These are phyloP conservation scores for Tylopilus cervinicoccineus DNA, from an alignment of 768 basidiomycete genomes.

Conservation along the genomic window DNA sequence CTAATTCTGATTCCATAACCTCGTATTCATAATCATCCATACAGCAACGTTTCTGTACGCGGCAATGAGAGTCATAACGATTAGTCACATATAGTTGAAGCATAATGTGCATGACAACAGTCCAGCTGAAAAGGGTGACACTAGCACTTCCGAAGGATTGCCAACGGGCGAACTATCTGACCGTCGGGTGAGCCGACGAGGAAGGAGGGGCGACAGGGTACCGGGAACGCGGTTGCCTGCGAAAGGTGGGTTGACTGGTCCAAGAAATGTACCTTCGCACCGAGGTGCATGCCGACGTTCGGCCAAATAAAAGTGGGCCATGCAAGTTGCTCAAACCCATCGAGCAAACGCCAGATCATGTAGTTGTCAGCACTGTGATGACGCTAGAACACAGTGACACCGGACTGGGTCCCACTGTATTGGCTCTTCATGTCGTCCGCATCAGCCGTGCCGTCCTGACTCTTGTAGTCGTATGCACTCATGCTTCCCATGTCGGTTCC, in stretches of 20 bases:
- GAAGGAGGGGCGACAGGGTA: not conserved
- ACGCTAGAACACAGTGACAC: slow-evolving; percentile 76
- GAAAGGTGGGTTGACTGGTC: slow-evolving; percentile 11
- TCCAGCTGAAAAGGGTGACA: not conserved
- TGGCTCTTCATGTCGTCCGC: slow-evolving; percentile 87
- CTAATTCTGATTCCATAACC: slow-evolving; percentile 1
- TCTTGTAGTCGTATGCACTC: slow-evolving; percentile 81
- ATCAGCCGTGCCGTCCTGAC: slow-evolving; percentile 78
- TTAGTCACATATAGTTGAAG: slow-evolving; percentile 15
- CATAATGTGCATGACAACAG: slow-evolving; percentile 23
- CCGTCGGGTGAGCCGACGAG: not conserved
- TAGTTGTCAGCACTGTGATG: slow-evolving; percentile 2
- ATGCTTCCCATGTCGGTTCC: slow-evolving; percentile 77
- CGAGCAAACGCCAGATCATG: slow-evolving; percentile 7
- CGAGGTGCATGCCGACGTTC: slow-evolving; percentile 9
- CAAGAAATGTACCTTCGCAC: slow-evolving; percentile 5
- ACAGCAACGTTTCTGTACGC: slow-evolving; percentile 9
- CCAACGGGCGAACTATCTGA: slow-evolving; percentile 4
- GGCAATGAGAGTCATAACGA: slow-evolving; percentile 8
- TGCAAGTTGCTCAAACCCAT: slow-evolving; percentile 13
- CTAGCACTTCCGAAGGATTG: slow-evolving; percentile 1
- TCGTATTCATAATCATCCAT: slow-evolving; percentile 21
- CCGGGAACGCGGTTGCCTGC: slow-evolving; percentile 12
- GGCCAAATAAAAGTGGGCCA: slow-evolving; percentile 3
- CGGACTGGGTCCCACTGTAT: slow-evolving; percentile 80